Percentiles rank a stretch among this genome's conserved stretches.
Conservation (phyloP, 2,329 filamentous ascomycete genomes). For the Clarireedia homoeocarpa region DNA sequence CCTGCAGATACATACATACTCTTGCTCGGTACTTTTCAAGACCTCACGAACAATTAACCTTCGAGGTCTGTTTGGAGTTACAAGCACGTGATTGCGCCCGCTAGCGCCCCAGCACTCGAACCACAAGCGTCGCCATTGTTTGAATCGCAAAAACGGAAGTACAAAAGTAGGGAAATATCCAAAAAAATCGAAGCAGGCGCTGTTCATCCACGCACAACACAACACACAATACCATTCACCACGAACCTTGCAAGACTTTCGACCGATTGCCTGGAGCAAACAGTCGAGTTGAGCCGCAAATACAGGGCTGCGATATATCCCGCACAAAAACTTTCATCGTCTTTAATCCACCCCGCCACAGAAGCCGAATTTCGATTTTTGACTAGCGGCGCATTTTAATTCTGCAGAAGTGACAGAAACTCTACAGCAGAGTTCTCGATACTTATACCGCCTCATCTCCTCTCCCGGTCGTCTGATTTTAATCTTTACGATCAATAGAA, state of each 20-base stretch:
- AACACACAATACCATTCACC: not conserved
- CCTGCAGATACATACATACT: no score
- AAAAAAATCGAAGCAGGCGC: constrained; percentile 3
- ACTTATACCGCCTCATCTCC: not conserved
- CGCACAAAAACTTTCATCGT: not conserved
- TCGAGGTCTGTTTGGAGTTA: not conserved
- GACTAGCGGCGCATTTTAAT: constrained; percentile 4
- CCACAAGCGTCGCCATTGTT: not conserved
- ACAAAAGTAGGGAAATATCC: not conserved
- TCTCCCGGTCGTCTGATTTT: not conserved
- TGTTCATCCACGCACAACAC: not conserved
- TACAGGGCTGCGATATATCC: not conserved
- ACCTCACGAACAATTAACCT: not conserved
- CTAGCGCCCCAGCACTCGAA: no score
- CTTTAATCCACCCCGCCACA: constrained; percentile 1
- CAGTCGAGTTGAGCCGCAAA: not conserved
- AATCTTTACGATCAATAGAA: not conserved
- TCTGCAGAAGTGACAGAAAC: constrained; percentile 4
- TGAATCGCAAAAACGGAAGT: not conserved
- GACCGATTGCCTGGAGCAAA: constrained; percentile 8
- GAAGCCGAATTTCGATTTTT: constrained; percentile 4
- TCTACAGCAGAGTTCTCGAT: no score
- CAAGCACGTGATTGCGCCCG: no score
- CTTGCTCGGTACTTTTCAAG: no score
- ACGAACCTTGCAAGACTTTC: not conserved